Conservation (phyloP, 148 eudicot genomes). For the Persicaria maculosa region DNA sequence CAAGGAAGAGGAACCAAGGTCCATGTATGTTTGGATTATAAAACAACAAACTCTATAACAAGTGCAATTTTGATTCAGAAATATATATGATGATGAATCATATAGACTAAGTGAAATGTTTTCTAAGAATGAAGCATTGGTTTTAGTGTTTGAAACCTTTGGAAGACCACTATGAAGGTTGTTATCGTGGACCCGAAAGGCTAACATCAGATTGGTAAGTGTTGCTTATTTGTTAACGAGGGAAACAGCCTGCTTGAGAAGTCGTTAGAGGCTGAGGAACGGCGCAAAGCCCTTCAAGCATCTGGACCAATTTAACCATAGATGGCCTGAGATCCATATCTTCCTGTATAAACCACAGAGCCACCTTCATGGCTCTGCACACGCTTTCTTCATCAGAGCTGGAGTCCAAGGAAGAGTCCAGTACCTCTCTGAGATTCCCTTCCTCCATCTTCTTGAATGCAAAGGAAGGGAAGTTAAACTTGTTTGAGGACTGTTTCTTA, state of each 20-base stretch:
- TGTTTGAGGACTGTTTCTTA: slow-evolving; percentile 48
- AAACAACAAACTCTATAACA: too few species aligned
- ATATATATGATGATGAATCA: too few species aligned
- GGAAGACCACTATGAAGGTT: slow-evolving; percentile 3
- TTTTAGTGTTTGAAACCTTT: too few species aligned
- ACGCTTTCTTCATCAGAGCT: slow-evolving; percentile 60
- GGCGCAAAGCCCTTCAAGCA: slow-evolving; percentile 77
- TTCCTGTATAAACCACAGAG: slow-evolving; percentile 96
- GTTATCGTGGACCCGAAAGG: slow-evolving; percentile 85
- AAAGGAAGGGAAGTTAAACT: slow-evolving; percentile 74
- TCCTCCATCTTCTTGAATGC: slow-evolving; percentile 93
- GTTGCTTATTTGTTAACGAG: slow-evolving; percentile 50
- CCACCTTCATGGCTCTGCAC: slow-evolving; percentile 56
- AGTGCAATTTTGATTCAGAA: too few species aligned
- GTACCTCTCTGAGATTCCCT: slow-evolving; percentile 56
- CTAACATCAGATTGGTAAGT: slow-evolving; percentile 67
- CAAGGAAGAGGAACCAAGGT: too few species aligned
- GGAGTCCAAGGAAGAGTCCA: slow-evolving; percentile 49
- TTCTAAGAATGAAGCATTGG: too few species aligned
- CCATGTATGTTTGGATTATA: too few species aligned
- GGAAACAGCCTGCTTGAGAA: slow-evolving; percentile 50
- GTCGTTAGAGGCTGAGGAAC: slow-evolving; percentile 76
- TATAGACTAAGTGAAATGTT: too few species aligned
- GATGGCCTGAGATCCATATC: slow-evolving; percentile 76
- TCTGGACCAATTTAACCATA: slow-evolving; percentile 86